These are phyloP conservation scores for Arachis monticola DNA, from an alignment of 331 rosid species.

Conservation along the genomic window DNA sequence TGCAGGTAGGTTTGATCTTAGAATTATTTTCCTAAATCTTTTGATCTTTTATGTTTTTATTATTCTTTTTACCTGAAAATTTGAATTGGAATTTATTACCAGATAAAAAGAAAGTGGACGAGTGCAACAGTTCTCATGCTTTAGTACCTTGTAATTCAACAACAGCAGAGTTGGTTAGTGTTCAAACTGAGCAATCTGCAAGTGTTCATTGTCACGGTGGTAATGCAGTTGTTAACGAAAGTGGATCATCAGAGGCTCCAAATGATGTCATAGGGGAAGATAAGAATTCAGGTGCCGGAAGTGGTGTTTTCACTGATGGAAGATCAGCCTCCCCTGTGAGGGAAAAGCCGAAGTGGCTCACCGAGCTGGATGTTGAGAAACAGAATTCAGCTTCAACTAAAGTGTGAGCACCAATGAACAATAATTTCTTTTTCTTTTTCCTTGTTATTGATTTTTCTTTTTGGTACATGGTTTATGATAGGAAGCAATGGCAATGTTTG, in stretches of 20 bases:
- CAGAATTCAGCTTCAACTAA: conserved; percentile 45
- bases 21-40: conserved; percentile 7
- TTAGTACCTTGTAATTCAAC: conserved; percentile 36
- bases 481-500: not conserved
- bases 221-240: conserved; percentile 14
- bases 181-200: conserved; percentile 41
- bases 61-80: not conserved
- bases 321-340: conserved; percentile 11
- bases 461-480: not conserved
- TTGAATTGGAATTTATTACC: conserved; percentile 28
- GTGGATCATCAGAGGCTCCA: conserved; percentile 31
- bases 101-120: conserved; percentile 49
- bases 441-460: not conserved
- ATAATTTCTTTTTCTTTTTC: not conserved
- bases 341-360: conserved; percentile 26
- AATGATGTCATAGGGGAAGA: conserved; percentile 34
- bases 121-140: conserved; percentile 17
- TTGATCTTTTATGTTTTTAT: not conserved
- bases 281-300: conserved; percentile 31
- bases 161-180: conserved; percentile 31
- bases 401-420: conserved; percentile 54
- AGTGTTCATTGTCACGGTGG: conserved; percentile 32
- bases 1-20: conserved; percentile 42
- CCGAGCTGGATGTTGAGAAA: conserved; percentile 38
- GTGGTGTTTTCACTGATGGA: conserved; percentile 22